These are phyloP conservation scores for Colletotrichum coccodes DNA, from an alignment of 2,329 filamentous ascomycete genomes.

Conservation along the genomic window DNA sequence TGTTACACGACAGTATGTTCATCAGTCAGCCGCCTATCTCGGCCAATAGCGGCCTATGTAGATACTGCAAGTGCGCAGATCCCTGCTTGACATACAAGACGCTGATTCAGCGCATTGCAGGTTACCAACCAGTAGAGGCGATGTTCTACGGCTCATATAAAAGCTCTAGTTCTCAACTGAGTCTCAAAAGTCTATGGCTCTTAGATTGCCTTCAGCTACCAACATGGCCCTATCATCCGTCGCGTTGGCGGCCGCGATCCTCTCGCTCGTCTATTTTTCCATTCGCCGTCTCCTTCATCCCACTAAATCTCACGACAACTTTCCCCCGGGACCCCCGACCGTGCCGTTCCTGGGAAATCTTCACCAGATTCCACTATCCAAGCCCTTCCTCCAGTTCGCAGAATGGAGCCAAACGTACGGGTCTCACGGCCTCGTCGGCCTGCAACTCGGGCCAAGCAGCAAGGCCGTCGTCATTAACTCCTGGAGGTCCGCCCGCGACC, in stretches of 20 bases:
- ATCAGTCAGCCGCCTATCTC: neutral
- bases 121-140: neutral
- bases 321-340: slow-evolving; percentile 37
- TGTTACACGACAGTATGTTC: neutral
- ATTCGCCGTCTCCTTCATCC: neutral
- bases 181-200: neutral
- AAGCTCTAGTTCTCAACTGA: no score
- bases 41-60: neutral
- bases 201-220: neutral
- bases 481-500: slow-evolving; percentile 43
- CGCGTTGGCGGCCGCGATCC: neutral
- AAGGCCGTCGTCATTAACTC: slow-evolving; percentile 45
- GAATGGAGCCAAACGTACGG: slow-evolving; percentile 46
- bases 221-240: neutral
- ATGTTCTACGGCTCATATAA: no score
- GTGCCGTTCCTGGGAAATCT: slow-evolving; percentile 39
- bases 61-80: neutral
- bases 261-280: neutral
- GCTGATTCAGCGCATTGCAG: slow-evolving; percentile 1
- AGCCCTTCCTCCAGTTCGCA: slow-evolving; percentile 40
- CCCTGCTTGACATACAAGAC: neutral
- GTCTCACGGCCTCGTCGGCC: slow-evolving; percentile 39
- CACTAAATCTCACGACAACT: neutral
- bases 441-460: slow-evolving; percentile 42
- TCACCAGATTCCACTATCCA: slow-evolving; percentile 37